Conservation (phyloP, 2,329 filamentous ascomycete species). For the Calonectria hongkongensis region DNA sequence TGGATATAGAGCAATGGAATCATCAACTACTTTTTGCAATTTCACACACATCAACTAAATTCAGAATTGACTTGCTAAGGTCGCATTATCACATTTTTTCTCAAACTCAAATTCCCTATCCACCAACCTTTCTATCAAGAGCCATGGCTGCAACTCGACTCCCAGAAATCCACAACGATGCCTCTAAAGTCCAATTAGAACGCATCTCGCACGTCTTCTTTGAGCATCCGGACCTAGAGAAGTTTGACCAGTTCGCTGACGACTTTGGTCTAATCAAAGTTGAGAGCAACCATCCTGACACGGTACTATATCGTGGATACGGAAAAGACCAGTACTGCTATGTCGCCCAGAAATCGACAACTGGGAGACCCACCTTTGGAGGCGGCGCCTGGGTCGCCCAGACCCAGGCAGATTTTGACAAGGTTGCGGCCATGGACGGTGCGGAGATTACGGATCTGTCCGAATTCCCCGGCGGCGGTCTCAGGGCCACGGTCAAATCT, state of each 20-base stretch:
- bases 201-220: slow-evolving; percentile 31
- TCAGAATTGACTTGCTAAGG: background rate
- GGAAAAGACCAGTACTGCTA: slow-evolving; percentile 34
- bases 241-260: slow-evolving; percentile 7
- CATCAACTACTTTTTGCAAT: background rate
- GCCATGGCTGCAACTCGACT: background rate
- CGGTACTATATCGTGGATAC: slow-evolving; percentile 20
- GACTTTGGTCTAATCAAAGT: slow-evolving; percentile 27
- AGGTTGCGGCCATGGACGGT: slow-evolving; percentile 23
- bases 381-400: slow-evolving; percentile 29
- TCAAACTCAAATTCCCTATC: background rate
- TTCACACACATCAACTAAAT: no score
- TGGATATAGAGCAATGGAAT: no score
- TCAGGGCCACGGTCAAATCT: background rate
- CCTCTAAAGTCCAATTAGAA: slow-evolving; percentile 30
- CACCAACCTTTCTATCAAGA: background rate
- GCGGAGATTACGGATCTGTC: slow-evolving; percentile 9
- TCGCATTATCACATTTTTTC: no score
- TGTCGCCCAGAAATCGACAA: slow-evolving; percentile 4
- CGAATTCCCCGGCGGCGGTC: slow-evolving; percentile 15
- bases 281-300: background rate
- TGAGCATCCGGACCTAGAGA: slow-evolving; percentile 18
- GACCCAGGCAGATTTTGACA: slow-evolving; percentile 32
- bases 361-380: background rate
- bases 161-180: slow-evolving; percentile 23